phyloP scores from a whole-genome alignment of 139 green algal species.

The Coelastrella sp. region DNA sequence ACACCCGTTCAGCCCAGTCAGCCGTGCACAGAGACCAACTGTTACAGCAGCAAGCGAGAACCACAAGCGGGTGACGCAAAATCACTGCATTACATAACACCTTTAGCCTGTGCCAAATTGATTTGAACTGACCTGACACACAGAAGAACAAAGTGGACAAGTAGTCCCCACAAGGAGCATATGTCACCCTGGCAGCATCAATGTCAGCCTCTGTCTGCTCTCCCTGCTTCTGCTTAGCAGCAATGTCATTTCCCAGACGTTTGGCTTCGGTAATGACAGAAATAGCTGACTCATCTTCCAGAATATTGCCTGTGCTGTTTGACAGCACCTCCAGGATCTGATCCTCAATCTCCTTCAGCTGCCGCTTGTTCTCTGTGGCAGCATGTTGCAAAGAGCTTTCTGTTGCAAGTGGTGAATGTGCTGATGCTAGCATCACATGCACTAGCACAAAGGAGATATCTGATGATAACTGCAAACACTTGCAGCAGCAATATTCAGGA shows the following conservation, averaged over 20 bases:
- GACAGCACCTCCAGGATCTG: constrained; percentile 78
- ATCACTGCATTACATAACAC: no score
- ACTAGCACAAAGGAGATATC: no score
- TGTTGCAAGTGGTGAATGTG: neutral
- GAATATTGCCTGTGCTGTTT: constrained; percentile 73
- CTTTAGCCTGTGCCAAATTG: no score
- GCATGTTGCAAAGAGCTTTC: constrained; percentile 51
- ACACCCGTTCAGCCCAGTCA: no score
- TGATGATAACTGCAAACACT: no score
- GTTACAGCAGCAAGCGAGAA: no score
- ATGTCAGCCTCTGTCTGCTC: constrained; percentile 77
- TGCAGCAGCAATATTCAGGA: no score
- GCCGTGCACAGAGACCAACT: no score
- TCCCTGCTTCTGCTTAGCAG: constrained; percentile 74
- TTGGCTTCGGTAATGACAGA: constrained; percentile 83
- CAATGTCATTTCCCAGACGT: constrained; percentile 79
- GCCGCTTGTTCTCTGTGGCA: constrained; percentile 73
- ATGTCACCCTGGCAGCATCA: constrained; percentile 70
- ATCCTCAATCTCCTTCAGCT: constrained; percentile 85
- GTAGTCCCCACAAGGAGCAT: constrained; percentile 80
- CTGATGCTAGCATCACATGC: neutral
- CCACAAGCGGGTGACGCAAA: no score
- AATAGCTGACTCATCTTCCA: constrained; percentile 85
- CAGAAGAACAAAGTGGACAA: constrained; percentile 86
- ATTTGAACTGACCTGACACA: constrained; percentile 68